These are phyloP conservation scores for Phytopythium helicoides DNA, from an alignment of 352 stramenopile species.

Conservation along the genomic window DNA sequence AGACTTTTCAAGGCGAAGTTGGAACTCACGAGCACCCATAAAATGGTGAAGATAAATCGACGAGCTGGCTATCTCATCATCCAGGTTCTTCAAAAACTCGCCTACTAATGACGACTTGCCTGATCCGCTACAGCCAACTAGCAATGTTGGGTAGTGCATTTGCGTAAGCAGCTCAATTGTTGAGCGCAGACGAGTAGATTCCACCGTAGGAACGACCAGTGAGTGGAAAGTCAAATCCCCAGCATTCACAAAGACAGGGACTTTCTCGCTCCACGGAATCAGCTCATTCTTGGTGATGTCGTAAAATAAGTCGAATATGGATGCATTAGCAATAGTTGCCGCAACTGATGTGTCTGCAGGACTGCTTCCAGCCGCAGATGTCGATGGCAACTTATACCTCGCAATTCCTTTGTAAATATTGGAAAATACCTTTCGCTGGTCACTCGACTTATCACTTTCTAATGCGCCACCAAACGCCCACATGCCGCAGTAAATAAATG, in stretches of 20 bases:
- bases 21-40: constrained; percentile 79
- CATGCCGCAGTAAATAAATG: constrained; percentile 94
- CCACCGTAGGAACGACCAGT: constrained; percentile 74
- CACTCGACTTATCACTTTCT: constrained; percentile 77
- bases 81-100: constrained; percentile 67
- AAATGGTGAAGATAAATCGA: constrained; percentile 88
- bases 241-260: constrained; percentile 24
- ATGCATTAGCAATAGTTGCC: constrained; percentile 17
- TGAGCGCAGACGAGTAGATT: constrained; percentile 66
- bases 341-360: constrained; percentile 14
- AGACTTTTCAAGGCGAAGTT: constrained; percentile 73
- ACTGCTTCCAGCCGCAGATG: constrained; percentile 1
- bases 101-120: constrained; percentile 82
- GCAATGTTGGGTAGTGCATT: constrained; percentile 49
- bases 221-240: constrained; percentile 56
- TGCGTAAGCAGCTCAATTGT: constrained; percentile 58
- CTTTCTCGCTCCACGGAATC: constrained; percentile 71
- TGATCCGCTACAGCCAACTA: constrained; percentile 81
- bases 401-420: constrained; percentile 52
- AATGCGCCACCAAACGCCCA: constrained; percentile 96
- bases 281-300: constrained; percentile 75
- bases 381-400: constrained; percentile 68
- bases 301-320: constrained; percentile 81
- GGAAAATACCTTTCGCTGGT: constrained; percentile 61
- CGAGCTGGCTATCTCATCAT: constrained; percentile 54